Evolutionary conservation across 1,284 basidiomycete genomes (phyloP), one percentile per base, ranked within the genome.

Genomic region (Neolentinus lepideus): DNA sequence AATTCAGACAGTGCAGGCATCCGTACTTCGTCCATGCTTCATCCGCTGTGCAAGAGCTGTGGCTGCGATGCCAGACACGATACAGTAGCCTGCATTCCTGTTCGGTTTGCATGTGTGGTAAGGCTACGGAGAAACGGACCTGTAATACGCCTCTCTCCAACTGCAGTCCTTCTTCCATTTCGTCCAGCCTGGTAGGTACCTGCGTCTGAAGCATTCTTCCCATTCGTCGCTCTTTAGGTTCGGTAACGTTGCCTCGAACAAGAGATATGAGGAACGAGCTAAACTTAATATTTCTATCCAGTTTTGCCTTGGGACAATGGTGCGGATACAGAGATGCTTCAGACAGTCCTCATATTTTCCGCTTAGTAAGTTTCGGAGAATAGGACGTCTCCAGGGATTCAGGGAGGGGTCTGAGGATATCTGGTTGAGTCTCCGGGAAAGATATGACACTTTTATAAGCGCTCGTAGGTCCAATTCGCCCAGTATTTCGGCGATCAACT

Each of bases 11-110:
- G 45, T 21, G 36, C 36, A 56, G 55, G 47, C 48, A 11, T 62
- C 6, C 75, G 60, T 64, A 90, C 85, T 83, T 88, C 48, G 88
- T 90, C 88, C 89, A 91, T 22, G 86, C 74, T 69, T 91, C 89
- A 60, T 89, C 86, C 4, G 79, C 68, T n/a, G 87, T 89, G 64
- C 89, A 91, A 22, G 77, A 75, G 1, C 81, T 81, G 31, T 72
- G 74, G 63, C 74, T 78, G 52, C 88, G 79, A 66, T 90, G 88
- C 77, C 79, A 84, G 31, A 83, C 72, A 26, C 85, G 75, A 62
- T 79, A 73, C 54, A 90, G 68, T 26, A 80, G 65, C 63, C 87
- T 89, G 54, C 31, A 58, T 54, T 50, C 22, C 38, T 59, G 24
- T 57, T 25, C 48, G 25, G 24, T 22, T 35, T 14, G 3, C 25